Percentiles rank a stretch among this genome's conserved stretches.
Evolutionary conservation across 2,329 filamentous ascomycete species (phyloP).

Genomic region (Achaetomium macrosporum): DNA sequence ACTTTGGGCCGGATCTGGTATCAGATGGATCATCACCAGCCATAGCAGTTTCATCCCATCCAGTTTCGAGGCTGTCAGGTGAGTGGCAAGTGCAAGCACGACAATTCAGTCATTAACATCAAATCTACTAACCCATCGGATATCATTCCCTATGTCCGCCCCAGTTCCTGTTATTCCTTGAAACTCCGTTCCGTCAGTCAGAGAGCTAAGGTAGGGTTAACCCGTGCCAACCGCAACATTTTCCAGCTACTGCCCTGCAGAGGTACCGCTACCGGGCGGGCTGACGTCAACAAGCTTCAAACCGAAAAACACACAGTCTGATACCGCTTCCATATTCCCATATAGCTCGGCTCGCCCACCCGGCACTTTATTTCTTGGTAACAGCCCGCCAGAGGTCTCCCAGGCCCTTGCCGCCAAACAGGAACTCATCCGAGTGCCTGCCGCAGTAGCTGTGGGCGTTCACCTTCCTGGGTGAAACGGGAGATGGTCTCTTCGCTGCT

Average conservation of each 20-base stretch:
- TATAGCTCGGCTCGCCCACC: neutral
- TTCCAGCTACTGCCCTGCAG: conserved; percentile 4
- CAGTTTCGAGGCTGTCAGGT: too few relatives aligned
- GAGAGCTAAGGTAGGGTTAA: neutral
- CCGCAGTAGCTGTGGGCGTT: conserved; percentile 52
- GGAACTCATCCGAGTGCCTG: conserved; percentile 48
- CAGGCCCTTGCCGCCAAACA: conserved; percentile 45
- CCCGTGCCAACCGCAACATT: neutral
- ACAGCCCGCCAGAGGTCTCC: conserved; percentile 39
- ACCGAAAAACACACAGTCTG: neutral
- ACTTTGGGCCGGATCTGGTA: too few relatives aligned
- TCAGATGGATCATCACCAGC: too few relatives aligned
- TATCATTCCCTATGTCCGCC: neutral
- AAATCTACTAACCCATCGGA: neutral
- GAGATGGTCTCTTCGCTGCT: conserved; percentile 8
- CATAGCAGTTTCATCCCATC: too few relatives aligned
- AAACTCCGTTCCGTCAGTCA: too few relatives aligned
- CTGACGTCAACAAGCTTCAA: neutral
- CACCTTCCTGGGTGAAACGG: conserved; percentile 23
- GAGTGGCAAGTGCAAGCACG: too few relatives aligned
- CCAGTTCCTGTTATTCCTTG: neutral
- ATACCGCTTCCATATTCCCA: too few relatives aligned
- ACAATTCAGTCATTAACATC: neutral
- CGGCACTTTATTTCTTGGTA: conserved; percentile 28
- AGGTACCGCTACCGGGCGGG: too few relatives aligned